Percentiles rank a stretch among this genome's conserved stretches.
Evolutionary conservation across 495 filamentous ascomycete genomes (phyloP).

Genomic region (Podospora pseudopauciseta): DNA sequence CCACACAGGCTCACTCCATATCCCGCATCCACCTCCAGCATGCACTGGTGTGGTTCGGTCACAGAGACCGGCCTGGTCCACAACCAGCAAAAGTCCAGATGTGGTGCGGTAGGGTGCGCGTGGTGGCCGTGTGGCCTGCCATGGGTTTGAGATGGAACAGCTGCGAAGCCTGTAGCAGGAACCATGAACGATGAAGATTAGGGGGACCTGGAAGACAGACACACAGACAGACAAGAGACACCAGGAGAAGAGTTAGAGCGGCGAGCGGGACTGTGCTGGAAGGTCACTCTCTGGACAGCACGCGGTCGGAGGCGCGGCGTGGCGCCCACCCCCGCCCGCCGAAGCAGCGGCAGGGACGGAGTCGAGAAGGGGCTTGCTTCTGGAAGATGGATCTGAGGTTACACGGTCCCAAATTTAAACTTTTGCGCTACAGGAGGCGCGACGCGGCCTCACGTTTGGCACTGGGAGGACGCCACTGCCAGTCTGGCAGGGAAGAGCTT

Average conservation of each 20-base stretch:
- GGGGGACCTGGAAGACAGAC: too few species aligned
- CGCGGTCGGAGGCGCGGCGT: not conserved
- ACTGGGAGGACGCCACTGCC: not conserved
- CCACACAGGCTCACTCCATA: not conserved
- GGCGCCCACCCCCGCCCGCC: slow-evolving; percentile 1
- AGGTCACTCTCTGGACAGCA: not conserved
- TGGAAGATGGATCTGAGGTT: slow-evolving; percentile 5
- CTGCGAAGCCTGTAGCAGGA: not conserved
- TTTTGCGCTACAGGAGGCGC: slow-evolving; percentile 14
- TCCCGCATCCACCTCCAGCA: not conserved
- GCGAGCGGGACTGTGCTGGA: not conserved
- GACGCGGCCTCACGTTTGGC: not conserved
- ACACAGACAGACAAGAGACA: not conserved
- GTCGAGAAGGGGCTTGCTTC: slow-evolving; percentile 3
- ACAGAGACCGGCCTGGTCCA: not conserved
- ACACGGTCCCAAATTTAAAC: slow-evolving; percentile 18
- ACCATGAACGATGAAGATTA: not conserved
- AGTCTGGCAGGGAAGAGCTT: not conserved
- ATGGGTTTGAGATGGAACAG: not conserved
- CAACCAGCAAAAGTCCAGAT: not conserved
- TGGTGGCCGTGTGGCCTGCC: too few species aligned
- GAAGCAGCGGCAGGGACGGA: not conserved
- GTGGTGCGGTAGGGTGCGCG: not conserved
- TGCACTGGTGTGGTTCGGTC: not conserved
- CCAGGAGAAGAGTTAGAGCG: not conserved